Conservation (phyloP, 2,329 filamentous ascomycete genomes). For the Periglandula ipomoeae region DNA sequence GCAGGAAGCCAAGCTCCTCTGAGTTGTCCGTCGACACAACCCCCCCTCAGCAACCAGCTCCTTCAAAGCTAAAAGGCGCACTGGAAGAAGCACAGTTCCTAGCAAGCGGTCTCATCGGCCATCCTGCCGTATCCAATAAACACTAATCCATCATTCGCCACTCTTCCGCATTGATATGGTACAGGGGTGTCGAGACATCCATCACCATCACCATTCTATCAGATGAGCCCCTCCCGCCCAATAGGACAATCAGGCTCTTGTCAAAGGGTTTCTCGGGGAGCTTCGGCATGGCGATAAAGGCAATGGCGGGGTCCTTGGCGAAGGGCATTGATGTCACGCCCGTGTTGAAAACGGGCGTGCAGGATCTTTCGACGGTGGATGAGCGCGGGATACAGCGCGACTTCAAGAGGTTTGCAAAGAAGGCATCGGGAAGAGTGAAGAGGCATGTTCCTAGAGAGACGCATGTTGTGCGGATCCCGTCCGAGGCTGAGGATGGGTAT, state of each 20-base stretch:
- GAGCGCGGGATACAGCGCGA: slow-evolving; percentile 62
- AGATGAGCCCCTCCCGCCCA: slow-evolving; percentile 43
- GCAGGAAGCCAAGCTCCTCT: slow-evolving; percentile 24
- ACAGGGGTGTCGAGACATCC: slow-evolving; percentile 54
- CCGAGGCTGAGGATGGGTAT: slow-evolving; percentile 55
- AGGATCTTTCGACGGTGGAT: slow-evolving; percentile 44
- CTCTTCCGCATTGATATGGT: slow-evolving; percentile 54
- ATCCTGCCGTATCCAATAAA: slow-evolving; percentile 54
- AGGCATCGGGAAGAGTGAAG: slow-evolving; percentile 33
- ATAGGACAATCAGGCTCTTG: slow-evolving; percentile 58
- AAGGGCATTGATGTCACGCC: slow-evolving; percentile 64
- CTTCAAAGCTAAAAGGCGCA: slow-evolving; percentile 35
- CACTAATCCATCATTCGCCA: slow-evolving; percentile 61
- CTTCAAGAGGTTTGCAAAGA: slow-evolving; percentile 53
- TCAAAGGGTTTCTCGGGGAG: slow-evolving; percentile 59
- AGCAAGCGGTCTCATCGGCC: slow-evolving; percentile 53
- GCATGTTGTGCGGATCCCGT: slow-evolving; percentile 54
- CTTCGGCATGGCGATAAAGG: slow-evolving; percentile 57
- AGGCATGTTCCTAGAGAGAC: slow-evolving; percentile 52
- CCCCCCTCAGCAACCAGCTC: slow-evolving; percentile 6
- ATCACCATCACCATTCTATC: slow-evolving; percentile 57
- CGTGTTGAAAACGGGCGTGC: slow-evolving; percentile 30
- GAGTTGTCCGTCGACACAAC: slow-evolving; percentile 14
- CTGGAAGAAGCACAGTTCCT: slow-evolving; percentile 54
- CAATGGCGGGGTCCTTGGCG: slow-evolving; percentile 47